A percentile compares a stretch with the other conserved stretches of the same genome.
phyloP scores from a whole-genome alignment of 2,329 filamentous ascomycete species.

The Calonectria hawksworthii region DNA sequence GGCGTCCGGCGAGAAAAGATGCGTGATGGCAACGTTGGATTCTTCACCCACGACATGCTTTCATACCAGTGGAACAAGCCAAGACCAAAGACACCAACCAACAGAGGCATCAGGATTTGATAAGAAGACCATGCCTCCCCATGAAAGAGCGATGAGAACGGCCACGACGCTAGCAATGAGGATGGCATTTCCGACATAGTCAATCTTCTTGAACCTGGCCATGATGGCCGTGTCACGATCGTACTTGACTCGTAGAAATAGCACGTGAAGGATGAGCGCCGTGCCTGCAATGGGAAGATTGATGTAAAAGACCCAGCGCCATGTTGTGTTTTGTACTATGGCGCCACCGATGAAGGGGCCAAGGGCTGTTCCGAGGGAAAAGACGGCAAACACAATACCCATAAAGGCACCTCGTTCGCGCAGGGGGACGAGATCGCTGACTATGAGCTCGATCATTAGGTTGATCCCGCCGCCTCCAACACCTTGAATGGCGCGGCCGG shows the following conservation, averaged over 20 bases:
- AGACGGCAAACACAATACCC: slow-evolving; percentile 48
- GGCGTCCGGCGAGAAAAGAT: slow-evolving; percentile 61
- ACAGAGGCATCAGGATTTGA: slow-evolving; percentile 62
- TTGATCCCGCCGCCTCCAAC: slow-evolving; percentile 53
- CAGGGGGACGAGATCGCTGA: slow-evolving; percentile 63
- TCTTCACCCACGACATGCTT: slow-evolving; percentile 41
- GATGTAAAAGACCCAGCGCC: slow-evolving; percentile 63
- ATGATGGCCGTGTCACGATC: slow-evolving; percentile 29
- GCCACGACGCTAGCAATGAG: slow-evolving; percentile 53
- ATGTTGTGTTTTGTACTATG: slow-evolving; percentile 47
- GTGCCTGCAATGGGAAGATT: slow-evolving; percentile 50
- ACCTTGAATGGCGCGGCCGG: slow-evolving; percentile 62
- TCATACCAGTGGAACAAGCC: slow-evolving; percentile 55
- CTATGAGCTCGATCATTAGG: slow-evolving; percentile 49
- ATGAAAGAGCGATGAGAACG: slow-evolving; percentile 65
- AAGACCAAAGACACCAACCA: slow-evolving; percentile 57
- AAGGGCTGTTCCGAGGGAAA: slow-evolving; percentile 49
- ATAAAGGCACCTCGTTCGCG: slow-evolving; percentile 59
- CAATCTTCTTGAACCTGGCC: slow-evolving; percentile 46
- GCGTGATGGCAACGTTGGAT: slow-evolving; percentile 57
- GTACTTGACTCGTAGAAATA: slow-evolving; percentile 43
- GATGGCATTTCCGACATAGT: slow-evolving; percentile 57
- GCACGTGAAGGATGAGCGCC: slow-evolving; percentile 35
- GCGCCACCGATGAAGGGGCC: slow-evolving; percentile 51
- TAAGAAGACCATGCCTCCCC: slow-evolving; percentile 67